These are phyloP conservation scores for Xerophyta viscosa DNA, from an alignment of 106 monocot genomes.

Conservation along the genomic window DNA sequence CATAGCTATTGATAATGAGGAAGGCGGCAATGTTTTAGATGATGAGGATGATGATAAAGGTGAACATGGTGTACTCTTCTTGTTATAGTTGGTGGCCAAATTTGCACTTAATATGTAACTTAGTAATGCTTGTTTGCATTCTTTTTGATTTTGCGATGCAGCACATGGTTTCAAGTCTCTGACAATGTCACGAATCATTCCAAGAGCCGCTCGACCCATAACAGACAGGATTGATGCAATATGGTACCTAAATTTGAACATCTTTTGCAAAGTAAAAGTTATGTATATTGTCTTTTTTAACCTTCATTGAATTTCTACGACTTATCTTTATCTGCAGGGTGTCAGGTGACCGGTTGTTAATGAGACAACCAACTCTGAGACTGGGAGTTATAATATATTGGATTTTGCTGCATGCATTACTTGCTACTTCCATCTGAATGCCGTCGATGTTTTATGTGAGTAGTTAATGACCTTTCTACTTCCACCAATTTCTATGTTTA, in stretches of 20 bases:
- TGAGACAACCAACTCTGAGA: constrained; percentile 84
- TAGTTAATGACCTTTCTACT: too few species aligned
- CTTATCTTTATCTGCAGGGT: constrained; percentile 57
- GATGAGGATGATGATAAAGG: constrained; percentile 99
- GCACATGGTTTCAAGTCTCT: constrained; percentile 98
- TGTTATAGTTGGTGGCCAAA: neutral
- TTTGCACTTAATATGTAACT: too few species aligned
- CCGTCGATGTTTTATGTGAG: too few species aligned
- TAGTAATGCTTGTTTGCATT: neutral
- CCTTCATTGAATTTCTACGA: constrained; percentile 2
- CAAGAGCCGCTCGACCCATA: constrained; percentile 70
- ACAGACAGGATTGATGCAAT: constrained; percentile 88
- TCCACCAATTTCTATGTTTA: too few species aligned
- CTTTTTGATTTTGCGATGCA: constrained; percentile 18
- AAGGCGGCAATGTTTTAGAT: constrained; percentile 24
- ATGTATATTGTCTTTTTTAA: neutral
- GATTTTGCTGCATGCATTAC: constrained; percentile 75
- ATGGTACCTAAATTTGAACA: constrained; percentile 39
- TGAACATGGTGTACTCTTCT: constrained; percentile 3
- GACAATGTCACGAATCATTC: constrained; percentile 80
- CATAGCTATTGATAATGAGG: constrained; percentile 67
- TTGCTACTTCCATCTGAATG: constrained; percentile 57
- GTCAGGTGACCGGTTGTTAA: constrained; percentile 81
- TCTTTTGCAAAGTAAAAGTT: too few species aligned
- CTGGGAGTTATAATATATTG: constrained; percentile 82